Evolutionary conservation across 225 moss, liverwort and hornwort genomes (phyloP).

Genomic region (Takakia lepidozioides): DNA sequence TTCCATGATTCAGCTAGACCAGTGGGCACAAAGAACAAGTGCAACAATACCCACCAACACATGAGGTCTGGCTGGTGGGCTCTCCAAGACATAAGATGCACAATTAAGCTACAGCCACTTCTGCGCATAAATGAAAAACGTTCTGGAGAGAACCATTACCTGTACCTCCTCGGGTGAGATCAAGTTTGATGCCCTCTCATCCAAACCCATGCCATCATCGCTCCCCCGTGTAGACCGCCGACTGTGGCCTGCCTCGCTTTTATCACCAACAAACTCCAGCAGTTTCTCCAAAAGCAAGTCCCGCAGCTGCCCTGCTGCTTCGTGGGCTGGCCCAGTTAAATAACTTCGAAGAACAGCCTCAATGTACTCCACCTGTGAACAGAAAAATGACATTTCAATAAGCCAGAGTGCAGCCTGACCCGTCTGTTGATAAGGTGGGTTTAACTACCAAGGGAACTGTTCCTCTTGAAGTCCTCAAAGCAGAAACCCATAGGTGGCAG

Average conservation of each 20-base stretch:
- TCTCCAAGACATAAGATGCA: too few species aligned
- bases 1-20: too few species aligned
- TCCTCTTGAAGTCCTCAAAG: constrained; percentile 1
- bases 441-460: constrained; percentile 1
- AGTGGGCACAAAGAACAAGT: too few species aligned
- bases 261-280: constrained; percentile 60
- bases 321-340: constrained; percentile 57
- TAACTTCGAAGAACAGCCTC: constrained; percentile 80
- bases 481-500: constrained; percentile 1
- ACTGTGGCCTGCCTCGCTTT: constrained; percentile 39
- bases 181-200: constrained; percentile 36
- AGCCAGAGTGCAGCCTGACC: too few species aligned
- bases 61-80: too few species aligned
- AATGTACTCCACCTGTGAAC: constrained; percentile 69
- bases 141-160: constrained; percentile 14
- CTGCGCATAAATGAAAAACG: neutral
- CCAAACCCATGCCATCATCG: constrained; percentile 54
- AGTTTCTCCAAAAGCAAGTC: constrained; percentile 78
- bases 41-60: too few species aligned
- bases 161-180: constrained; percentile 85
- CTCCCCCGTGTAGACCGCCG: constrained; percentile 50
- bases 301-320: constrained; percentile 60
- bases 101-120: neutral
- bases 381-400: neutral
- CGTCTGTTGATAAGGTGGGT: too few species aligned